phyloP scores from a whole-genome alignment of 2,329 filamentous ascomycete species.

The Mycocentrospora acerina region DNA sequence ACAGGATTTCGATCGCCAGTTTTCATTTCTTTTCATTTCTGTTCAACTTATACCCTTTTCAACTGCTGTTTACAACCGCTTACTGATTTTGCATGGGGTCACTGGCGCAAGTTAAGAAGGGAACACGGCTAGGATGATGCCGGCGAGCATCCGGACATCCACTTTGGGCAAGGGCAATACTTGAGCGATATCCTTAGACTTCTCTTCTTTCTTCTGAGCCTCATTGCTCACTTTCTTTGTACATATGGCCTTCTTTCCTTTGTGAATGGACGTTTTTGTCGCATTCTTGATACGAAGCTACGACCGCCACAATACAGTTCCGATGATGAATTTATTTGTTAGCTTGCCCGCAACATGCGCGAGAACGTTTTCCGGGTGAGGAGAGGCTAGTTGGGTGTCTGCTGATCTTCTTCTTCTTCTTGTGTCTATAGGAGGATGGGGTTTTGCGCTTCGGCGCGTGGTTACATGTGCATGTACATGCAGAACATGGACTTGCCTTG shows the following conservation, averaged over 20 bases:
- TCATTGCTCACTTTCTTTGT: slow-evolving; percentile 22
- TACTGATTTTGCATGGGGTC: slow-evolving; percentile 10
- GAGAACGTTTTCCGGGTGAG: slow-evolving; percentile 3
- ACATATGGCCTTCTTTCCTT: slow-evolving; percentile 15
- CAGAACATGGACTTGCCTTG: slow-evolving; percentile 19
- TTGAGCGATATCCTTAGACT: slow-evolving; percentile 36
- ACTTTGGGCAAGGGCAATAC: slow-evolving; percentile 7
- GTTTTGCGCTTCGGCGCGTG: slow-evolving; percentile 12
- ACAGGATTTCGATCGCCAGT: slow-evolving; percentile 10
- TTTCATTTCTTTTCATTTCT: slow-evolving; percentile 10
- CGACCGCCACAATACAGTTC: slow-evolving; percentile 17
- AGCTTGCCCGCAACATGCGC: slow-evolving; percentile 8
- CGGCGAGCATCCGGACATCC: slow-evolving; percentile 19
- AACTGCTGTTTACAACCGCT: slow-evolving; percentile 12
- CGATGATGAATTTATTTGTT: slow-evolving; percentile 15
- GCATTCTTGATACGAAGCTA: slow-evolving; percentile 19
- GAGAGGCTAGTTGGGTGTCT: slow-evolving; percentile 22
- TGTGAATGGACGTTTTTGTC: slow-evolving; percentile 7
- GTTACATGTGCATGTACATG: too few relatives aligned
- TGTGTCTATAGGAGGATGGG: slow-evolving; percentile 5
- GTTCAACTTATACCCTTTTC: slow-evolving; percentile 30
- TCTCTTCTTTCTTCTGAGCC: slow-evolving; percentile 21
- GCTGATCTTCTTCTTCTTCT: slow-evolving; percentile 15
- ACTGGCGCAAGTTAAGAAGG: slow-evolving; percentile 13
- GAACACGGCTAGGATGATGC: slow-evolving; percentile 11